Conservation (phyloP, 2,329 filamentous ascomycete genomes). For the Penicillium janthinellum region DNA sequence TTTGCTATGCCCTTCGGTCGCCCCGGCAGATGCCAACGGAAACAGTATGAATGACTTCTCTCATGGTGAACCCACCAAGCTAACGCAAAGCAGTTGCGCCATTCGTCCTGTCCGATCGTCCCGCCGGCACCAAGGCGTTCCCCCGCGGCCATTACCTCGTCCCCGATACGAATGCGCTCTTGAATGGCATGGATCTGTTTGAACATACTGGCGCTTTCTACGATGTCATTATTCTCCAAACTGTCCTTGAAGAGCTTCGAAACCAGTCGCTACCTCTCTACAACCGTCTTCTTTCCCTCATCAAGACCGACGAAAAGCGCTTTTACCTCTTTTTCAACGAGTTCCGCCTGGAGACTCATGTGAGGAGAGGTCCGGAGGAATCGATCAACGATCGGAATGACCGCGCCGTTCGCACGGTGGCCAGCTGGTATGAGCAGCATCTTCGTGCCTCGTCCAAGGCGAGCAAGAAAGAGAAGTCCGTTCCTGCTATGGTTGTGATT, state of each 20-base stretch:
- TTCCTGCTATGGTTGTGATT: conserved; percentile 85
- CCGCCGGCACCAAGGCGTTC: conserved; percentile 78
- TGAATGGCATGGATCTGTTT: conserved; percentile 96
- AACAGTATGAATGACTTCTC: conserved; percentile 56
- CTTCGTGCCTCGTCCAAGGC: conserved; percentile 62
- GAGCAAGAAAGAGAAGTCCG: conserved; percentile 54
- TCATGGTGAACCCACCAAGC: conserved; percentile 13
- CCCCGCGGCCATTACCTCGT: conserved; percentile 90
- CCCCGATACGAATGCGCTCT: conserved; percentile 92
- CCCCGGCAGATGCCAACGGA: conserved; percentile 77
- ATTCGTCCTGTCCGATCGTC: conserved; percentile 86
- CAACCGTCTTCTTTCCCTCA: conserved; percentile 85
- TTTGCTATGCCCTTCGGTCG: conserved; percentile 69
- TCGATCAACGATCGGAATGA: conserved; percentile 97
- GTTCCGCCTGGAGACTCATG: conserved; percentile 88
- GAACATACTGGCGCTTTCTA: conserved; percentile 90
- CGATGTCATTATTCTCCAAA: conserved; percentile 95
- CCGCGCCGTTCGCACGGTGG: conserved; percentile 80
- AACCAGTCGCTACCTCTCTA: conserved; percentile 93
- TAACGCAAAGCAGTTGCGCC: conserved; percentile 62
- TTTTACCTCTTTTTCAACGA: conserved; percentile 99
- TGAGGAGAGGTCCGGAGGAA: conserved; percentile 73
- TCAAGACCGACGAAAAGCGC: conserved; percentile 93
- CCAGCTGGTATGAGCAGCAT: conserved; percentile 88
- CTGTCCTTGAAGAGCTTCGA: conserved; percentile 91